Percentiles rank a stretch among this genome's conserved stretches.
These are phyloP conservation scores for Dunaliella sp. DNA, from an alignment of 139 green algal genomes.

Conservation along the genomic window DNA sequence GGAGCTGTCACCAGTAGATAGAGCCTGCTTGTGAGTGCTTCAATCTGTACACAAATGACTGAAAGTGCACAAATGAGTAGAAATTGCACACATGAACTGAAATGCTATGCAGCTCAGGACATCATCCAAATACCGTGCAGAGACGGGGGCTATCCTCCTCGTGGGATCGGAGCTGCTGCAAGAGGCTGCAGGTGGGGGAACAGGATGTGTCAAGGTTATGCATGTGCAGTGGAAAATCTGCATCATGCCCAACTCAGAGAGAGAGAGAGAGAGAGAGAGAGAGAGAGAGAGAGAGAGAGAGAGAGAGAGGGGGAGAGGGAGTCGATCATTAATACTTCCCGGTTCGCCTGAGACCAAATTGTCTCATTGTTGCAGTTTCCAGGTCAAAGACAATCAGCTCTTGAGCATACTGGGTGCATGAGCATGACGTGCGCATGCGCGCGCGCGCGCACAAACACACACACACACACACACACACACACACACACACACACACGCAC, in stretches of 20 bases:
- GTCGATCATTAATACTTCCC: no score
- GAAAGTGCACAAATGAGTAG: background rate
- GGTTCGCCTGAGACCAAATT: background rate
- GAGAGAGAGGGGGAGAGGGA: background rate
- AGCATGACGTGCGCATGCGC: background rate
- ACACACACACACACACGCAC: background rate
- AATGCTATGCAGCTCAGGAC: conserved; percentile 37
- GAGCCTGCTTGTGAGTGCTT: background rate
- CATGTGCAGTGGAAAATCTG: background rate
- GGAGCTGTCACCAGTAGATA: background rate
- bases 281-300: background rate
- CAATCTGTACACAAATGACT: background rate
- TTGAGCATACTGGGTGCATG: background rate
- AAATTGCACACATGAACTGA: background rate
- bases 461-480: background rate
- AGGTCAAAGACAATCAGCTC: background rate
- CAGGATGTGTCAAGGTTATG: background rate
- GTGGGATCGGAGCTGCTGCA: conserved; percentile 27
- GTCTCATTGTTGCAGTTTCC: background rate
- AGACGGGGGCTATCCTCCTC: conserved; percentile 44
- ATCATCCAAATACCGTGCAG: conserved; percentile 40
- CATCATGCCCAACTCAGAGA: background rate
- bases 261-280: background rate
- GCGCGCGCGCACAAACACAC: background rate
- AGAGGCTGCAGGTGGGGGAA: conserved; percentile 3